Conservation (phyloP, 2,329 filamentous ascomycete genomes). For the Colletotrichum spinosum region DNA sequence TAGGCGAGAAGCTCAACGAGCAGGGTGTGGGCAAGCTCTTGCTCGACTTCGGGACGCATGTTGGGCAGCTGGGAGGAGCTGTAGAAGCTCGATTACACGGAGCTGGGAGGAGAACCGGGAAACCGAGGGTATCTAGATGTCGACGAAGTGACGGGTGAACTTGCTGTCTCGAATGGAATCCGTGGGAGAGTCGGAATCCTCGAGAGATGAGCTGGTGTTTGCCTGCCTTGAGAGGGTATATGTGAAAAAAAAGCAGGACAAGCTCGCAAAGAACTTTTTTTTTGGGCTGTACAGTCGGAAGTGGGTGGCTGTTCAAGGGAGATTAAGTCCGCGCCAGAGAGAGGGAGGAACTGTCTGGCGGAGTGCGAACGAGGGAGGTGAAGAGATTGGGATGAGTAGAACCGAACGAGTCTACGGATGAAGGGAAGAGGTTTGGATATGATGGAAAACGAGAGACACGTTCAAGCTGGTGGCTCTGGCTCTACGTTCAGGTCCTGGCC, state of each 20-base stretch:
- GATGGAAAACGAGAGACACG: conserved; percentile 34
- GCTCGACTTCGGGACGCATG: conserved; percentile 99
- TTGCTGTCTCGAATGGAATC: conserved; percentile 21
- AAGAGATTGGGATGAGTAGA: conserved; percentile 24
- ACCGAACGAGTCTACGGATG: conserved; percentile 22
- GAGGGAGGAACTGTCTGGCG: conserved; percentile 36
- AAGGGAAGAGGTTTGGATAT: conserved; percentile 38
- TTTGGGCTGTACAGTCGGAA: conserved; percentile 17
- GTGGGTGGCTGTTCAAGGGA: conserved; percentile 32
- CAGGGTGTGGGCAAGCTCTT: conserved; percentile 98
- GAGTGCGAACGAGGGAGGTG: conserved; percentile 35
- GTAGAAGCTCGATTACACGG: conserved; percentile 33
- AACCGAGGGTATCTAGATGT: conserved; percentile 34
- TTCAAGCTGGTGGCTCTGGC: conserved; percentile 18
- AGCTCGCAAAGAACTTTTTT: conserved; percentile 31
- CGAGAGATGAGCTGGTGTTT: conserved; percentile 2
- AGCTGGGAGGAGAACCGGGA: conserved; percentile 38
- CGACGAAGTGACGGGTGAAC: conserved; percentile 18
- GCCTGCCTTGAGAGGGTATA: conserved; percentile 32
- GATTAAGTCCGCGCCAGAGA: conserved; percentile 35
- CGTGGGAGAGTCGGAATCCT: conserved; percentile 32
- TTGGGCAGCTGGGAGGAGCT: conserved; percentile 50
- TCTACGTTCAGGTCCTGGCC: conserved; percentile 16
- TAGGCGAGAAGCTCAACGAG: conserved; percentile 99
- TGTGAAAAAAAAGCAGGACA: conserved; percentile 26